Conservation (phyloP, 2,329 filamentous ascomycete genomes). For the Cladophialophora immunda region DNA sequence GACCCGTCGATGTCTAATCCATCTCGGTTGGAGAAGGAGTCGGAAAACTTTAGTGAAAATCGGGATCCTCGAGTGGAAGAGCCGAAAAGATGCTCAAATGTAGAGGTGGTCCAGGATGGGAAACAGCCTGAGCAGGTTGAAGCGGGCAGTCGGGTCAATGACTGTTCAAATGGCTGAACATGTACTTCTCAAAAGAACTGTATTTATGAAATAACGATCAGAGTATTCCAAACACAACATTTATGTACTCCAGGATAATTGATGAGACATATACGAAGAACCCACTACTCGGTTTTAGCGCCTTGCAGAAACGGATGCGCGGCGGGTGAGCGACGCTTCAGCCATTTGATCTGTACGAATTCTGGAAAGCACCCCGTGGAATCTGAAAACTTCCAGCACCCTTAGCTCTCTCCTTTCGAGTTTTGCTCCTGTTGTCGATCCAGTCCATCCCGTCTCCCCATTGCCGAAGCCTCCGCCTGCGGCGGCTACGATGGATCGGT, state of each 20-base stretch:
- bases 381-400: not conserved
- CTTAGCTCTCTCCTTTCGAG: not conserved
- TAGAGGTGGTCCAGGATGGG: not conserved
- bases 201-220: not conserved
- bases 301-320: not conserved
- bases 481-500: constrained; percentile 31
- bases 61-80: not conserved
- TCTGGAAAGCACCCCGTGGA: not conserved
- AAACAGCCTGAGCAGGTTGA: not conserved
- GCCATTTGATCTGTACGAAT: not conserved
- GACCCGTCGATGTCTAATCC: not conserved
- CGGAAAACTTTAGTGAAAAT: not conserved
- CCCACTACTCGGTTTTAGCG: not conserved
- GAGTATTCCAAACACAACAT: not conserved
- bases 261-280: not conserved
- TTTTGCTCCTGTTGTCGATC: not conserved
- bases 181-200: not conserved
- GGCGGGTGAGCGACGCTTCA: not conserved
- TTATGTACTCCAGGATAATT: not conserved
- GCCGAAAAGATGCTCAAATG: not conserved
- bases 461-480: not conserved
- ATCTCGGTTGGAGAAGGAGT: not conserved
- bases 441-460: not conserved
- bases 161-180: not conserved
- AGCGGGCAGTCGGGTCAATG: not conserved